Percentiles rank a stretch among this genome's conserved stretches.
Evolutionary conservation across 108 stramenopile species (phyloP).

Genomic region (Aurantiochytrium sp.): DNA sequence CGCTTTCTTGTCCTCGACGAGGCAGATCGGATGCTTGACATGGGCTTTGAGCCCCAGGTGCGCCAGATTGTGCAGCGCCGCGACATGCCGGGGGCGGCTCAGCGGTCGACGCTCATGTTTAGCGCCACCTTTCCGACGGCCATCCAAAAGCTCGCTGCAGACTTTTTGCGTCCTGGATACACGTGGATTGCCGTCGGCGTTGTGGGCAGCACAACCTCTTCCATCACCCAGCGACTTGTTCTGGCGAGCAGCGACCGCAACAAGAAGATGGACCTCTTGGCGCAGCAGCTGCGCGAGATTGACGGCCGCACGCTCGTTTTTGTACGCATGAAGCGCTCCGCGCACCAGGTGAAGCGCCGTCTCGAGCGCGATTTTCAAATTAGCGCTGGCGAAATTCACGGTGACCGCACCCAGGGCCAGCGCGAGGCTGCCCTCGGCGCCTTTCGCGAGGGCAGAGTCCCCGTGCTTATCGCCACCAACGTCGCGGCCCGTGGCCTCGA

Average conservation of each 20-base stretch:
- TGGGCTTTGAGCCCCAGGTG: constrained; percentile 97
- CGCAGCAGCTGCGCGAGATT: constrained; percentile 81
- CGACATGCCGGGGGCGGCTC: constrained; percentile 40
- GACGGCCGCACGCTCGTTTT: constrained; percentile 88
- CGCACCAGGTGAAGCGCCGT: constrained; percentile 82
- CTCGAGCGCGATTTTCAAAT: constrained; percentile 71
- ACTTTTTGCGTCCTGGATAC: constrained; percentile 74
- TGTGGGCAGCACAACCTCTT: constrained; percentile 82
- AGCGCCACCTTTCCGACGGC: constrained; percentile 95
- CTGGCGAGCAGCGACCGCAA: constrained; percentile 86
- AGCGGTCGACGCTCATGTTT: constrained; percentile 98
- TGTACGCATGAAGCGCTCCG: constrained; percentile 88
- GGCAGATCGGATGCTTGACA: constrained; percentile 92
- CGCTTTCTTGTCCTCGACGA: constrained; percentile 96
- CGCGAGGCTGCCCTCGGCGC: constrained; percentile 51
- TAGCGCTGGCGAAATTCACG: constrained; percentile 87
- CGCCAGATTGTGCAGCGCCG: constrained; percentile 94
- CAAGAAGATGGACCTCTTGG: constrained; percentile 86
- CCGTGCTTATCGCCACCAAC: constrained; percentile 61
- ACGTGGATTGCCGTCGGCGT: constrained; percentile 89
- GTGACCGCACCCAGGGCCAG: constrained; percentile 82
- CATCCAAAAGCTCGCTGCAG: constrained; percentile 79
- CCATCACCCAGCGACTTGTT: constrained; percentile 77
- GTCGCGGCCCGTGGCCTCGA: constrained; percentile 62
- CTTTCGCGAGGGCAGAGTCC: constrained; percentile 47